Percentiles rank a stretch among this genome's conserved stretches.
Conservation (phyloP, 768 basidiomycete species). For the Kwoniella dejecticola region DNA sequence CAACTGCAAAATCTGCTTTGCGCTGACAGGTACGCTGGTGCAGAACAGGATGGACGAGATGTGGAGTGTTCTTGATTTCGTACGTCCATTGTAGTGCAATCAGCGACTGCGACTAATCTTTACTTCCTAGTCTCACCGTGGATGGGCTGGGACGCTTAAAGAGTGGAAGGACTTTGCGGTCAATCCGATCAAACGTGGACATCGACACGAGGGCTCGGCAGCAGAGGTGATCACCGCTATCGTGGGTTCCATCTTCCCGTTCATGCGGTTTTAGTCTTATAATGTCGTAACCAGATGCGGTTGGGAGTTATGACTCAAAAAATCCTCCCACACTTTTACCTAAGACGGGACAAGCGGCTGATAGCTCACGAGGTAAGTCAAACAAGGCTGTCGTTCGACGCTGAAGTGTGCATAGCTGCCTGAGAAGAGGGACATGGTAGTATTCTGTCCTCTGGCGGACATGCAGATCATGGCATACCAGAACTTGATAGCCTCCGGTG, state of each 20-base stretch:
- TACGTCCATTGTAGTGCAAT: conserved; percentile 54
- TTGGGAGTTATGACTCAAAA: conserved; percentile 62
- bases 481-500: conserved; percentile 65
- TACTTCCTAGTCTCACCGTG: conserved; percentile 60
- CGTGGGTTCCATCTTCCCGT: conserved; percentile 22
- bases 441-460: conserved; percentile 83
- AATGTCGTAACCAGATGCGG: conserved; percentile 28
- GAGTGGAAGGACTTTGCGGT: conserved; percentile 76
- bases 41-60: conserved; percentile 90
- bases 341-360: conserved; percentile 62
- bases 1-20: conserved; percentile 69
- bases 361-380: conserved; percentile 46
- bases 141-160: conserved; percentile 66
- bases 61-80: conserved; percentile 91
- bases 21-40: conserved; percentile 77
- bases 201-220: conserved; percentile 47
- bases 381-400: background rate
- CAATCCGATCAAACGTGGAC: conserved; percentile 52
- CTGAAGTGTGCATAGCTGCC: conserved; percentile 65
- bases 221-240: conserved; percentile 42
- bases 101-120: too few relatives aligned
- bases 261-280: background rate
- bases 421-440: conserved; percentile 82
- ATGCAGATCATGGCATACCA: conserved; percentile 75
- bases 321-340: conserved; percentile 77